Evolutionary conservation across 2,329 filamentous ascomycete species (phyloP), one percentile per base, ranked within the genome.

Genomic region (Sporothrix phasma): DNA sequence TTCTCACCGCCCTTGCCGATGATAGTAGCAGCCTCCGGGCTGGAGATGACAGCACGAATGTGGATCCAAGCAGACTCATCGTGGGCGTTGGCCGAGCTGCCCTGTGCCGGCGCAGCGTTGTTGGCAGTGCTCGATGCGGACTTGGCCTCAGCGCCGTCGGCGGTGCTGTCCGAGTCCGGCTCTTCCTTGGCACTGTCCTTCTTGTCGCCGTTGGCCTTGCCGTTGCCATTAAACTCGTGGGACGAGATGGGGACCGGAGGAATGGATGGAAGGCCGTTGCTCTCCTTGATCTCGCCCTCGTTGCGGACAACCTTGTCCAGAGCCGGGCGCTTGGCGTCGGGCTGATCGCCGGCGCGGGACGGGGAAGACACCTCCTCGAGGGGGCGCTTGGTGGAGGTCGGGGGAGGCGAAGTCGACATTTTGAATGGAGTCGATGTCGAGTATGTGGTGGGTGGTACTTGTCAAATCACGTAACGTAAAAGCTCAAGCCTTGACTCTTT

Each of bases 1-100:
- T 99, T 99, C 81, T 99, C 94, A 74, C 94, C 94, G 68, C 92
- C 93, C 79, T 99, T 99, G 73, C 94, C 94, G 76, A 99, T 99
- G 69, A 97, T 91, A 58, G 94, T 99, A 45, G 94, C 94, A 69
- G 94, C 94, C 77, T 99, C 94, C 53, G 92, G 91, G 76, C 93
- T 99, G 61, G 93, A 96, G 71, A 99, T 99, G 71, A 97, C 92
- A 64, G 94, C 91, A 70, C 94, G 89, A 71, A 99, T 90, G 75
- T 99, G 94, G 70, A 99, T 92, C 93, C 94, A 99, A 54, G 88
- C 88, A 56, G 89, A 92, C 80, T 99, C 94, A 73, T 99, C 94
- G 71, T 94, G 88, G 54, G 86, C 77, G 56, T 79, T 78, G 73
- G 79, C 81, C 67, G 81, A 76, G 74, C 79, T 76, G 73, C 69